phyloP scores from a whole-genome alignment of 2,329 filamentous ascomycete genomes.

The Cladosporium austrohemisphaericum region DNA sequence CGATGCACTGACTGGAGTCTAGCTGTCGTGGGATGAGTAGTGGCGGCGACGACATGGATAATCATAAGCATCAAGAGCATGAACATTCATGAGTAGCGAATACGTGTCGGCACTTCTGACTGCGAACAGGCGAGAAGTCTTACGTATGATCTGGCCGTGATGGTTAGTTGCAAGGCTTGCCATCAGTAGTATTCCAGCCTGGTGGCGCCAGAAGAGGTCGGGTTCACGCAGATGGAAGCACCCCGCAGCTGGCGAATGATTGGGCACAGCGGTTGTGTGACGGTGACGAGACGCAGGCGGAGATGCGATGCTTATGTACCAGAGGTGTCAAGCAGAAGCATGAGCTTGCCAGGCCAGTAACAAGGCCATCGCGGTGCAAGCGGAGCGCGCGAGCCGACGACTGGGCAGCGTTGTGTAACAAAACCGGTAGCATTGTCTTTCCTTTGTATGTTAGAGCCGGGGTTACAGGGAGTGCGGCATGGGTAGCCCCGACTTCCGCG shows the following conservation, averaged over 20 bases:
- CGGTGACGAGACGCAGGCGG: conserved; percentile 18
- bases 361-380: neutral
- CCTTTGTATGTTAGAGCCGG: conserved; percentile 2
- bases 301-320: conserved; percentile 5
- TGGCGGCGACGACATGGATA: too few species aligned
- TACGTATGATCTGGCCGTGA: neutral
- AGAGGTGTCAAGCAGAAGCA: neutral
- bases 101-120: neutral
- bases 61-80: too few species aligned
- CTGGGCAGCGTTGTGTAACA: conserved; percentile 14
- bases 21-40: too few species aligned
- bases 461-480: conserved; percentile 2
- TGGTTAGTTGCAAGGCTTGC: neutral
- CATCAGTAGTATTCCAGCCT: neutral
- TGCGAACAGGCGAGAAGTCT: neutral
- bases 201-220: neutral
- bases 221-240: conserved; percentile 1
- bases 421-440: conserved; percentile 9
- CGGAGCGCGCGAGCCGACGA: conserved; percentile 12
- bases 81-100: too few species aligned
- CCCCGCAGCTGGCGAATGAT: conserved; percentile 10
- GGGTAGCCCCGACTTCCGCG: too few species aligned
- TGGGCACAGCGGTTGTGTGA: conserved; percentile 19
- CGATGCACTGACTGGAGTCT: too few species aligned
- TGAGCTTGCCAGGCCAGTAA: conserved; percentile 11